Evolutionary conservation across 1,284 basidiomycete genomes (phyloP), one percentile per base, ranked within the genome.

Genomic region (Flammula alnicola): DNA sequence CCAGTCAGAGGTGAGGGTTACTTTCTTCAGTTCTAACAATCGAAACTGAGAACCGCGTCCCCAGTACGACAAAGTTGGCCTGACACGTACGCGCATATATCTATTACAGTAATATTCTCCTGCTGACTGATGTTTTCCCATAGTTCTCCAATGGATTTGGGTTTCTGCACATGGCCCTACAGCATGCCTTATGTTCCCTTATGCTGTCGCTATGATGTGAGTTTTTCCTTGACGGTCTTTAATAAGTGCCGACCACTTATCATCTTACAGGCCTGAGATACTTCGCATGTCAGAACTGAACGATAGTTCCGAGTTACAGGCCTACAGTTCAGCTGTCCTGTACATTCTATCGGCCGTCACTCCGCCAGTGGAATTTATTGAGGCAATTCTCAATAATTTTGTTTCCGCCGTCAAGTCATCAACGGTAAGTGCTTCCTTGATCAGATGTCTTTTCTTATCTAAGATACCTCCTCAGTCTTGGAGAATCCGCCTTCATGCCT

Each of bases 21-120:
- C 7, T 20, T 38, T 55, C 31, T 33, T 16, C 22, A 29, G 17
- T 51, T 45, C 36, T 23, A 25, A 3, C 11, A 10, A 29, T 16
- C 9, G 25, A 45, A 27, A 39, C 40, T 52, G 41, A 46, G 46
- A 40, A 35, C 22, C 23, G 36, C 32, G 48, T 49, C 70, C 67
- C 32, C 58, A 84, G 74, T 96, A 96, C 66, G 94, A 97, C 71
- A 93, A 91, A 73, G 84, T 92, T 48, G 88, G 90, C 9, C 70
- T 92, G 49, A 88, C 88, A 17, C 70, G 88, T 90, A 66, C 62
- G 82, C 66, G 29, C 42, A 11, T 35, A 32, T 25, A 33, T 36
- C 17, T 46, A 51, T 19, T 33, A 22, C 23, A n/a, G 22, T 49
- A 42, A 17, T 49, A 29, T 42, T 22, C 44, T 36, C 38, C 25